Percentiles rank a stretch among this genome's conserved stretches.
phyloP scores from a whole-genome alignment of 805 yeast genomes.

The Starmerella roubikii region DNA sequence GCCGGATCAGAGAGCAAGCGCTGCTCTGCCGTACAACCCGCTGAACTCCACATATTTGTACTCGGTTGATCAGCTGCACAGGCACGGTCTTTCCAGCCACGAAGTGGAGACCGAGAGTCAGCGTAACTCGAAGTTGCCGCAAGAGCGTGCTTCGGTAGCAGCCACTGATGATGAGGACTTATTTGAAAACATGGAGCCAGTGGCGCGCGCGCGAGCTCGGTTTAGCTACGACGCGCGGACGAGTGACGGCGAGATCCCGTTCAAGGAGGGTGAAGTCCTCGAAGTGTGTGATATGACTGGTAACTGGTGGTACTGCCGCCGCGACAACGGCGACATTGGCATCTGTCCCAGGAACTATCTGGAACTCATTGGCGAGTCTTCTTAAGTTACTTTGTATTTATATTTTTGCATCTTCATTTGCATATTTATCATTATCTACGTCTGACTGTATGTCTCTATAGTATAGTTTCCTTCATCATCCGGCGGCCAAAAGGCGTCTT shows the following conservation, averaged over 20 bases:
- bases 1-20: not conserved
- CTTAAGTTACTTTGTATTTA: not conserved
- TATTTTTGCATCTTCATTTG: not conserved
- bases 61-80: conserved; percentile 15
- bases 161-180: conserved; percentile 2
- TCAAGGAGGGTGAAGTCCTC: conserved; percentile 79
- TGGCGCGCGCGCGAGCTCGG: conserved; percentile 59
- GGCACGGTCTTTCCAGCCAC: conserved; percentile 13
- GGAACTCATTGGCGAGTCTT: conserved; percentile 33
- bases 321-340: conserved; percentile 83
- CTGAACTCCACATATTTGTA: conserved; percentile 23
- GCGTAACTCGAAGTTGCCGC: not conserved
- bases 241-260: conserved; percentile 84
- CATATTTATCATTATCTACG: too few relatives aligned
- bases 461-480: conserved; percentile 1
- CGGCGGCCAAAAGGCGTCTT: conserved; percentile 7
- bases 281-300: conserved; percentile 88
- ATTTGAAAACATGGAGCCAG: conserved; percentile 3
- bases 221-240: conserved; percentile 82
- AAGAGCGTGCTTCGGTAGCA: not conserved
- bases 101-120: conserved; percentile 7
- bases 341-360: conserved; percentile 94
- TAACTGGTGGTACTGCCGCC: conserved; percentile 97
- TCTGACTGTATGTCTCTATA: not conserved
- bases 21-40: conserved; percentile 5